phyloP scores from a whole-genome alignment of 352 stramenopile genomes.

The Phytophthora podocarpi region DNA sequence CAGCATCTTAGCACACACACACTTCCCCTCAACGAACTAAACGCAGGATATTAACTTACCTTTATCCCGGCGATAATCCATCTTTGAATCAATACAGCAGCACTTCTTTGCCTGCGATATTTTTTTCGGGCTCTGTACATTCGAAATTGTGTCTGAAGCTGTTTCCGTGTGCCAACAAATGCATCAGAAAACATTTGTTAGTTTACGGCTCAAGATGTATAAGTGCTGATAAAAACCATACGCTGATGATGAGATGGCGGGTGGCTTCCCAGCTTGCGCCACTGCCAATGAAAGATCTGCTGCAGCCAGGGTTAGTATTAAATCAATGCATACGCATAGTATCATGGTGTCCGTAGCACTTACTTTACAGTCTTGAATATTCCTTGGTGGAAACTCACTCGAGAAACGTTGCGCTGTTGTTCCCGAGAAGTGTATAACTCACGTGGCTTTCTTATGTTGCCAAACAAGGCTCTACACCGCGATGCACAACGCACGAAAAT shows the following conservation, averaged over 20 bases:
- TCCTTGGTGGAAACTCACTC: conserved; percentile 76
- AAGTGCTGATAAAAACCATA: conserved; percentile 26
- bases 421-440: conserved; percentile 74
- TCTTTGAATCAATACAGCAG: conserved; percentile 58
- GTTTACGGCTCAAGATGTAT: background rate
- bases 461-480: conserved; percentile 67
- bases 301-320: conserved; percentile 10
- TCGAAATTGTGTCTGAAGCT: conserved; percentile 79
- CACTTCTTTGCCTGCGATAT: conserved; percentile 41
- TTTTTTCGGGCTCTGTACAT: conserved; percentile 69
- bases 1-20: too few species aligned
- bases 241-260: conserved; percentile 65
- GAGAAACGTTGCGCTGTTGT: conserved; percentile 75
- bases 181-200: background rate
- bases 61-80: conserved; percentile 58
- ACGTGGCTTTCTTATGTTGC: conserved; percentile 74
- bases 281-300: conserved; percentile 58
- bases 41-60: too few species aligned
- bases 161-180: background rate
- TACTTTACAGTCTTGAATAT: conserved; percentile 73
- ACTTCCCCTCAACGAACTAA: too few species aligned
- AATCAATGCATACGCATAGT: too few species aligned
- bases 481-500: too few species aligned
- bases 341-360: too few species aligned
- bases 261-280: conserved; percentile 72